Percentiles rank a stretch among this genome's conserved stretches.
Evolutionary conservation across 192 early-diverging fungal genomes (phyloP).

Genomic region (Coemansia guatemalensis): DNA sequence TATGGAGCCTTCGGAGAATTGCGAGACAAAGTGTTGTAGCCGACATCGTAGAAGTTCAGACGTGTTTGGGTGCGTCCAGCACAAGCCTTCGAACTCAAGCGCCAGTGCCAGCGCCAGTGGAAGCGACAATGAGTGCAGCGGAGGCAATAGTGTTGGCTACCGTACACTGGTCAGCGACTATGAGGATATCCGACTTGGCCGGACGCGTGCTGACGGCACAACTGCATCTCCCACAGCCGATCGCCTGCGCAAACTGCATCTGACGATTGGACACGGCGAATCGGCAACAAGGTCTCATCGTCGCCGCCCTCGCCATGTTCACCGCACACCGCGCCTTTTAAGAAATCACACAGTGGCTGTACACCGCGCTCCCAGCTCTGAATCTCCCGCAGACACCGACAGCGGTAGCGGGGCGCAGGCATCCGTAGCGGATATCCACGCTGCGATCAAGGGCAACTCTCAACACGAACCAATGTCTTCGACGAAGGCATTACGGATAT

Average conservation of each 20-base stretch:
- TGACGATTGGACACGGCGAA: constrained; percentile 7
- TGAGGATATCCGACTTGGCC: too few relatives aligned
- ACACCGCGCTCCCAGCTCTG: constrained; percentile 4
- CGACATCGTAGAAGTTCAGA: constrained; percentile 41
- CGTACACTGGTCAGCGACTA: too few relatives aligned
- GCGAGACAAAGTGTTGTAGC: constrained; percentile 21
- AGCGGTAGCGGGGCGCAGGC: constrained; percentile 4
- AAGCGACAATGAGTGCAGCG: constrained; percentile 13
- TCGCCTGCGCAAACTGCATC: constrained; percentile 1
- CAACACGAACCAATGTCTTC: constrained; percentile 51
- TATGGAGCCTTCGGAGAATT: constrained; percentile 7
- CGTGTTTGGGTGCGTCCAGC: constrained; percentile 9
- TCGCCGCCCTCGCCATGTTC: constrained; percentile 4
- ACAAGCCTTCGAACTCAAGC: constrained; percentile 7
- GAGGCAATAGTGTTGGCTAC: neutral
- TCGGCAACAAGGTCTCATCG: neutral
- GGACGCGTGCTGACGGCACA: neutral
- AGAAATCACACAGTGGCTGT: neutral
- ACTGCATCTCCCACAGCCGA: neutral
- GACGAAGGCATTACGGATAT: constrained; percentile 34
- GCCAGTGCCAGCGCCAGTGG: constrained; percentile 2
- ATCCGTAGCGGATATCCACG: constrained; percentile 13
- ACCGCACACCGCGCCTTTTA: neutral
- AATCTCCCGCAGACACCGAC: neutral
- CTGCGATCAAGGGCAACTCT: constrained; percentile 31